Base-by-base conservation (phyloP, 495 filamentous ascomycete genomes). In the Aspergillus affinis region DNA sequence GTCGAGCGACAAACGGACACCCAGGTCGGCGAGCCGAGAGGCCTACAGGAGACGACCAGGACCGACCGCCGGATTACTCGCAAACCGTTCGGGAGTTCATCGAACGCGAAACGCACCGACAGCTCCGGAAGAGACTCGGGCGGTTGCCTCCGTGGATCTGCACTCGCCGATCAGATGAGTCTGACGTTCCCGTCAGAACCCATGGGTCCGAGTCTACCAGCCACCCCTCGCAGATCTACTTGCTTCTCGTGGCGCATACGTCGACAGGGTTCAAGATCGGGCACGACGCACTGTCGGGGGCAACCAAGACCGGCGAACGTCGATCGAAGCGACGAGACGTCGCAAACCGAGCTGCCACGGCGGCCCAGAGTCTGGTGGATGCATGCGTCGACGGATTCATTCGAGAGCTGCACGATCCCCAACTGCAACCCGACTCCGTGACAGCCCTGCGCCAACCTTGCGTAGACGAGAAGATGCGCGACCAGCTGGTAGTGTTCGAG, bases 401-500 rank as follows among this genome's bases (percentile, higher is more conserved):
- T 27, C 66, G 72, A 5, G 88, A 92, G 65, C 66, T 90, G 6
- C 78, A 77, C 21, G 62, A 60, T 45, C 47, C 59, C 9, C 9
- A 55, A 27, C 5, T 63, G 51, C 55, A 62, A n/a, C 46, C 49
- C 4, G 7, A 30, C 3, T n/a, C 18, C 20, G 44, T 10, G 18
- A 17, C 30, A 6, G 53, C 20, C 4, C 10, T 18, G 18, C 53
- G 58, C 47, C 67, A 60, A 45, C 63, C 75, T 0, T 75, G 73
- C 57, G 84, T 92, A 8, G 91, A 95, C 69, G 81, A 84, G 66
- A 76, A 85, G 64, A 82, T 93, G 68, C 82, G 90, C 69, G 92
- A 95, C 71, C 92, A 95, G 65, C 65, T 95, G 52, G 84, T 93
- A 2, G 79, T 94, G 4, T 95, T 93, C 65, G 90, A 95, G 67